Evolutionary conservation across 2,329 filamentous ascomycete genomes (phyloP).

Genomic region (Fusarium sp.): DNA sequence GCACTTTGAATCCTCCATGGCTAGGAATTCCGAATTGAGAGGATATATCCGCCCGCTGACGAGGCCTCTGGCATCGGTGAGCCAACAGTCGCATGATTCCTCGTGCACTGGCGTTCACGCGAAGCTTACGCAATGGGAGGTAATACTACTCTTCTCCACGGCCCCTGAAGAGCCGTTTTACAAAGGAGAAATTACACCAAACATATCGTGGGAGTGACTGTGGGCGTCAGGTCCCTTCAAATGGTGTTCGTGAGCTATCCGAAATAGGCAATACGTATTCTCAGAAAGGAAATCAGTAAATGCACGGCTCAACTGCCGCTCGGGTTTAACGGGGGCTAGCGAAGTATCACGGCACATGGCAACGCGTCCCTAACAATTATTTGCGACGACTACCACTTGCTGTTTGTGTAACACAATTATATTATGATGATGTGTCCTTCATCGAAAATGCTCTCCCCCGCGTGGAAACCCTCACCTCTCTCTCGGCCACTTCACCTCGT

Average conservation of each 20-base stretch:
- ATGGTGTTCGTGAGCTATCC: neutral
- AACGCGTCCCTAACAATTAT: neutral
- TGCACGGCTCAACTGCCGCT: slow-evolving; percentile 20
- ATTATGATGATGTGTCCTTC: neutral
- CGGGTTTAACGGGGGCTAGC: neutral
- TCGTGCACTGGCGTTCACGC: neutral
- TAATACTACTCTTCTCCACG: neutral
- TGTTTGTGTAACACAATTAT: neutral
- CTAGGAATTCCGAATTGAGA: neutral
- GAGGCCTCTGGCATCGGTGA: neutral
- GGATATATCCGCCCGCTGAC: neutral
- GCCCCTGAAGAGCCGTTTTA: neutral
- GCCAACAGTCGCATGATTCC: neutral
- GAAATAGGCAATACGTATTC: slow-evolving; percentile 38
- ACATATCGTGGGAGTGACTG: neutral
- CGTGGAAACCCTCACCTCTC: neutral
- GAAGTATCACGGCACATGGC: neutral
- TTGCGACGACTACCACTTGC: neutral
- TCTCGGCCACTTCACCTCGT: neutral
- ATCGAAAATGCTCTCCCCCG: neutral
- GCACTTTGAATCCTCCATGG: neutral
- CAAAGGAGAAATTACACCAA: neutral
- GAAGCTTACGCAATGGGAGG: neutral
- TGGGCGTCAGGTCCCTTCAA: neutral
- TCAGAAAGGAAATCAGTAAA: slow-evolving; percentile 41